Evolutionary conservation across 805 yeast genomes (phyloP), one percentile per base, ranked within the genome.

Genomic region (Yarrowia bubula): DNA sequence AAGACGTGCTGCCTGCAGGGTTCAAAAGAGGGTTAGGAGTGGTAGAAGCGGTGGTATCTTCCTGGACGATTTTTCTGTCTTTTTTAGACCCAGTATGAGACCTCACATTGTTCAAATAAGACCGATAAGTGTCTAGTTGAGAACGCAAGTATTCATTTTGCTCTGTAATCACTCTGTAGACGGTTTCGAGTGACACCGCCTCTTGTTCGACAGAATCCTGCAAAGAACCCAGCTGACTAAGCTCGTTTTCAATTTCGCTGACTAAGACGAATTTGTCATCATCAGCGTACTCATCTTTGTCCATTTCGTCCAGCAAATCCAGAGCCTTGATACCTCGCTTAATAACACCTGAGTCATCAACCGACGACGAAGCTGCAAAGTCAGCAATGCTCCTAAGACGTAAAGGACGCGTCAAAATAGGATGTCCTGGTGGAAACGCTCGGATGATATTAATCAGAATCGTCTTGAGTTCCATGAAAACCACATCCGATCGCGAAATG

Each of bases 61-160:
- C 57, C 47, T 61, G 55, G 2, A 68, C 71, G 3, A 68, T 67
- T 5, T 71, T 70, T 4, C 69, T 60, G 43, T 69, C 71, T 48
- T 66, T 68, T 65, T 71, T 69, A 6, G 72, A 63, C 2, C 75
- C 73, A 0, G 76, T 70, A 41, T 74, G 76, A 53, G 68, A 67
- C 15, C 78, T 70, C 18, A 75, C 77, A 47, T 76, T 76, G 61
- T 68, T 61, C 64, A 76, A 68, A 66, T 76, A 76, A 28, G 77
- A 74, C 35, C 74, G 68, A 69, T 75, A 76, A 4, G 77, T 75
- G 43, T 75, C 75, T 22, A 76, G 66, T 67, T 76, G 79, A 3
- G 73, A 66, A 35, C 70, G 68, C 17, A 76, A 71, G 58, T 76
- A 75, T 61, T 73, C 75, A 53, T 76, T 76, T 65, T 75, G 78